Conservation (phyloP, 148 eudicot genomes). For the Vaccinium darrowii region DNA sequence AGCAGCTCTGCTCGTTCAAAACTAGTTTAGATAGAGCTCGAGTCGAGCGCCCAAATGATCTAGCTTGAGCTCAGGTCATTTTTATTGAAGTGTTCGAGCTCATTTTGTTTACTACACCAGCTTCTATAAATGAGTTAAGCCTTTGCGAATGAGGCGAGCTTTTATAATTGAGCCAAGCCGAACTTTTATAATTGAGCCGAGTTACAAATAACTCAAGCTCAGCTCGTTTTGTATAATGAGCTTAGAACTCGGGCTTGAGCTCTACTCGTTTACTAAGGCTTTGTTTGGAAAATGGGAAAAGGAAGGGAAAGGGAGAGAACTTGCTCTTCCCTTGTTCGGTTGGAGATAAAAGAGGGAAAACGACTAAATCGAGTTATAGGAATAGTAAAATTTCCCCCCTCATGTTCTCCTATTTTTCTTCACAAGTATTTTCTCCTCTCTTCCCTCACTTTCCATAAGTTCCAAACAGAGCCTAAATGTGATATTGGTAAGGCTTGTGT, state of each 20-base stretch:
- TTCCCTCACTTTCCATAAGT: too few relatives aligned
- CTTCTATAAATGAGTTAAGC: not conserved
- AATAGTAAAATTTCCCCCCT: too few relatives aligned
- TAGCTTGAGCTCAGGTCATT: not conserved
- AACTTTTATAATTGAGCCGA: not conserved
- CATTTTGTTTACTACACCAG: not conserved
- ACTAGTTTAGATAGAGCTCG: not conserved
- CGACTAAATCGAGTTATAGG: too few relatives aligned
- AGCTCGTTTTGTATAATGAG: not conserved
- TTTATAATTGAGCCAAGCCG: not conserved
- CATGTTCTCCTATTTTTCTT: too few relatives aligned
- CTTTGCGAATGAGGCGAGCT: too few relatives aligned
- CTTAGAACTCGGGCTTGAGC: not conserved
- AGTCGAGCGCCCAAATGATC: not conserved
- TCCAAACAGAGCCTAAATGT: too few relatives aligned
- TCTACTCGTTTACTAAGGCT: not conserved
- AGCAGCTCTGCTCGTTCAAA: not conserved
- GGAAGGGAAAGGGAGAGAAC: too few relatives aligned
- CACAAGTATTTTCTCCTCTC: too few relatives aligned
- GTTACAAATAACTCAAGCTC: not conserved
- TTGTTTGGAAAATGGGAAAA: too few relatives aligned
- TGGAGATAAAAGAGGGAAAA: too few relatives aligned
- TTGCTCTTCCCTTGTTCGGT: too few relatives aligned
- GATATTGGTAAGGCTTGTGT: slow-evolving; percentile 35
- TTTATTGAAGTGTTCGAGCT: not conserved